phyloP scores from a whole-genome alignment of 1,284 basidiomycete species.

The Xerocomus nothofagi region DNA sequence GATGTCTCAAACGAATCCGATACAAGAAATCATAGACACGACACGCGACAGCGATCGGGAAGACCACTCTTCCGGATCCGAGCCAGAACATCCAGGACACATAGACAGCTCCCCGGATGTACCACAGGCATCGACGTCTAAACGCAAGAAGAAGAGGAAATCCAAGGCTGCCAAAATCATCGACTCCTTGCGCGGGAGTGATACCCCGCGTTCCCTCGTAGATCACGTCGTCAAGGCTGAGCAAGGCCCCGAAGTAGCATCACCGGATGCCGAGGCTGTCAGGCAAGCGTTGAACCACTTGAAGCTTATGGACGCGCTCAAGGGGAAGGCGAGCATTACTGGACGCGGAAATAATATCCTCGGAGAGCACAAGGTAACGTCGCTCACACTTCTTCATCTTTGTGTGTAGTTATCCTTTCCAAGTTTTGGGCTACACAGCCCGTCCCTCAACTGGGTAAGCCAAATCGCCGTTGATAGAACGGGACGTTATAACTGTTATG shows the following conservation, averaged over 20 bases:
- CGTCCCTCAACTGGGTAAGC: slow-evolving; percentile 79
- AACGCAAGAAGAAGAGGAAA: slow-evolving; percentile 78
- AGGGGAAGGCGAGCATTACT: slow-evolving; percentile 69
- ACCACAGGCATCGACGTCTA: slow-evolving; percentile 44
- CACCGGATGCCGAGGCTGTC: slow-evolving; percentile 59
- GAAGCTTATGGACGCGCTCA: slow-evolving; percentile 71
- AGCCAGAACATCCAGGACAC: slow-evolving; percentile 37
- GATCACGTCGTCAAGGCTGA: slow-evolving; percentile 58
- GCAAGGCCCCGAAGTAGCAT: slow-evolving; percentile 47
- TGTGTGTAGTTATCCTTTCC: slow-evolving; percentile 8
- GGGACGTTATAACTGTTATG: slow-evolving; percentile 2
- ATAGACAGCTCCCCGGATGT: slow-evolving; percentile 18
- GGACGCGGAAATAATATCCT: slow-evolving; percentile 75
- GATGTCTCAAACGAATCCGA: slow-evolving; percentile 37
- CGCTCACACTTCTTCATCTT: slow-evolving; percentile 1
- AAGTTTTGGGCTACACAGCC: slow-evolving; percentile 98
- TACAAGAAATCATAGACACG: slow-evolving; percentile 45
- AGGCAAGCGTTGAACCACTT: slow-evolving; percentile 63
- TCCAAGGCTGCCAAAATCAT: slow-evolving; percentile 61
- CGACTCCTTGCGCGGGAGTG: slow-evolving; percentile 50
- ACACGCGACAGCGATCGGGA: slow-evolving; percentile 35
- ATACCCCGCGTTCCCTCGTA: slow-evolving; percentile 59
- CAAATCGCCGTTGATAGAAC: not conserved
- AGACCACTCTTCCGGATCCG: slow-evolving; percentile 35
- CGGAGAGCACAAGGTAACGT: slow-evolving; percentile 81